Conservation (phyloP, 495 filamentous ascomycete genomes). For the Penicillium lividum region DNA sequence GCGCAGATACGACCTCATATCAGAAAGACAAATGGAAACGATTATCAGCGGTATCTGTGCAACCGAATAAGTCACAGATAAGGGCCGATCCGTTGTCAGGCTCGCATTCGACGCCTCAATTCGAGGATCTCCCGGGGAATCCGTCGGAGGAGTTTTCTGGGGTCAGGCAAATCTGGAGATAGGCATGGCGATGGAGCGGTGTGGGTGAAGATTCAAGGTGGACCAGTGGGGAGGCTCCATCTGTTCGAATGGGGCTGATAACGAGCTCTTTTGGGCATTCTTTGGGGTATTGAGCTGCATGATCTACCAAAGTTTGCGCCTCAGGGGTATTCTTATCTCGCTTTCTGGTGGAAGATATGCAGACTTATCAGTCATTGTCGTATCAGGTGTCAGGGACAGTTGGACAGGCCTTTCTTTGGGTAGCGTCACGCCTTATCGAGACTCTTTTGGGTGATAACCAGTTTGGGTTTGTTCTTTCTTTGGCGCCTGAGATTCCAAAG, state of each 20-base stretch:
- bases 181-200: slow-evolving; percentile 1
- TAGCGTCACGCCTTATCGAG: slow-evolving; percentile 28
- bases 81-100: background rate
- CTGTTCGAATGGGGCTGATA: background rate
- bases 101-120: slow-evolving; percentile 1
- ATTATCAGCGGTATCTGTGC: slow-evolving; percentile 2
- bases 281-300: slow-evolving; percentile 7
- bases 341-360: background rate
- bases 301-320: slow-evolving; percentile 7
- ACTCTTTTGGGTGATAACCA: slow-evolving; percentile 18
- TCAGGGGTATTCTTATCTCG: slow-evolving; percentile 7
- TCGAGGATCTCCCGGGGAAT: slow-evolving; percentile 1
- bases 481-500: background rate
- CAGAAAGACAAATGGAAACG: background rate
- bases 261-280: slow-evolving; percentile 1
- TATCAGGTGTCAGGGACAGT: background rate
- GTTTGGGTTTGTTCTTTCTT: slow-evolving; percentile 2
- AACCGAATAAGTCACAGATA: background rate
- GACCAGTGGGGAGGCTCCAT: background rate
- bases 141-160: slow-evolving; percentile 1
- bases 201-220: background rate
- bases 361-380: slow-evolving; percentile 9
- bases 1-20: background rate
- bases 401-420: slow-evolving; percentile 4
- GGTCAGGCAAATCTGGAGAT: slow-evolving; percentile 3